Conservation (phyloP, 73 alveolate species). For the Blepharisma stoltei region DNA sequence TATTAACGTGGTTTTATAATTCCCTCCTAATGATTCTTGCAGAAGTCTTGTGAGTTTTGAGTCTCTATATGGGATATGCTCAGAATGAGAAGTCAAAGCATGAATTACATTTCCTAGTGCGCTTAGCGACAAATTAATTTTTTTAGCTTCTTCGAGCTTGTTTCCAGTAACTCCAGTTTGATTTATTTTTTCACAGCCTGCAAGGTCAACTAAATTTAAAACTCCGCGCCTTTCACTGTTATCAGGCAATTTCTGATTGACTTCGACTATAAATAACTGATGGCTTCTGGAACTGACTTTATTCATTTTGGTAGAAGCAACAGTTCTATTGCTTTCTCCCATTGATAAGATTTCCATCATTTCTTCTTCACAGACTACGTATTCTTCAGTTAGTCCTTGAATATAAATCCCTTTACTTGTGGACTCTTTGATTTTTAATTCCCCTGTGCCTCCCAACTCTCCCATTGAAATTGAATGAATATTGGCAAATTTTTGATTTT, state of each 20-base stretch:
- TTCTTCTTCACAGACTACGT: slow-evolving; percentile 81
- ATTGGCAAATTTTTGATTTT: too few species aligned
- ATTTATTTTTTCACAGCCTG: slow-evolving; percentile 75
- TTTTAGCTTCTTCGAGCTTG: slow-evolving; percentile 67
- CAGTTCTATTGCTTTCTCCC: slow-evolving; percentile 77
- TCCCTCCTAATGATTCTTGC: slow-evolving; percentile 44
- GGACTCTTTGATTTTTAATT: slow-evolving; percentile 76
- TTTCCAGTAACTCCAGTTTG: slow-evolving; percentile 46
- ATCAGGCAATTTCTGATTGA: slow-evolving; percentile 63
- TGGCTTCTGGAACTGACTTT: slow-evolving; percentile 85
- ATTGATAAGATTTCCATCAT: slow-evolving; percentile 68
- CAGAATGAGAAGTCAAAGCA: slow-evolving; percentile 40
- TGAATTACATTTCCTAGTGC: slow-evolving; percentile 73
- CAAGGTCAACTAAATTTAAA: slow-evolving; percentile 68
- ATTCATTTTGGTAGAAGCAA: slow-evolving; percentile 89
- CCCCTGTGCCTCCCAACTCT: slow-evolving; percentile 16
- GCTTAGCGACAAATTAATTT: slow-evolving; percentile 58
- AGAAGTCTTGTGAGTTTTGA: slow-evolving; percentile 56
- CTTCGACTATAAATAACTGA: slow-evolving; percentile 84
- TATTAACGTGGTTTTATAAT: slow-evolving; percentile 55
- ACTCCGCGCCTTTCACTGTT: slow-evolving; percentile 41
- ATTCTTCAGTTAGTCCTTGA: slow-evolving; percentile 85
- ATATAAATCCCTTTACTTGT: slow-evolving; percentile 86
- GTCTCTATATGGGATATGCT: slow-evolving; percentile 61
- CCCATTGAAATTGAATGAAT: too few species aligned